These are phyloP conservation scores for Eucalyptus pauciflora DNA, from an alignment of 345 rosid genomes.

Conservation along the genomic window DNA sequence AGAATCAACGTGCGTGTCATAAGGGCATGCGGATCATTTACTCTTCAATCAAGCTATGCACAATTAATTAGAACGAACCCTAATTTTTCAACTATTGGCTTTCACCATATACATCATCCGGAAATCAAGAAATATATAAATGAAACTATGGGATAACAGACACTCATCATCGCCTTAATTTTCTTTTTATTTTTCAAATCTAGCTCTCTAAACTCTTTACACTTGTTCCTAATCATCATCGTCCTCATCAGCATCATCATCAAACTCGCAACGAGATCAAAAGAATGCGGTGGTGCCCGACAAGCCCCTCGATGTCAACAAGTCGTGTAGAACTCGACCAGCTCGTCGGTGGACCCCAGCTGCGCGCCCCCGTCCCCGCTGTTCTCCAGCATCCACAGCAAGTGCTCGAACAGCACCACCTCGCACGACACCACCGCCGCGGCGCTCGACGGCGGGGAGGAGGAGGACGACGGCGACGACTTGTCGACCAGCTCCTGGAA, in stretches of 20 bases:
- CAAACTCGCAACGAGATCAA: neutral
- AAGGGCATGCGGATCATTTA: neutral
- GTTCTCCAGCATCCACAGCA: constrained; percentile 85
- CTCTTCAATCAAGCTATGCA: neutral
- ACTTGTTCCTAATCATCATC: neutral
- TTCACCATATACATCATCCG: neutral
- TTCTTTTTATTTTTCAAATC: neutral
- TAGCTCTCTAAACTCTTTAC: neutral
- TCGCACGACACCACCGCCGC: constrained; percentile 60
- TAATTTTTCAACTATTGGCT: neutral
- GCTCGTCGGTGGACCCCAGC: constrained; percentile 64
- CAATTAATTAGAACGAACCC: neutral
- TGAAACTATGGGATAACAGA: neutral
- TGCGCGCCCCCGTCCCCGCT: constrained; percentile 13
- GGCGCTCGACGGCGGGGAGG: constrained; percentile 2
- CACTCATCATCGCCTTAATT: neutral
- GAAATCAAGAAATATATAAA: neutral
- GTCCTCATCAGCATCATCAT: neutral
- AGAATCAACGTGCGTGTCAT: neutral
- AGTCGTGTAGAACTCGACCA: constrained; percentile 54
- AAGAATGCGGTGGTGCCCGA: neutral
- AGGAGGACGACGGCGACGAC: constrained; percentile 15
- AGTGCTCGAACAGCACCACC: constrained; percentile 87
- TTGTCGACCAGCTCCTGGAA: constrained; percentile 65
- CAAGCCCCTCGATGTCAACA: neutral